Percentiles rank a stretch among this genome's conserved stretches.
phyloP scores from a whole-genome alignment of 108 stramenopile genomes.

The Nitzschia sp. region DNA sequence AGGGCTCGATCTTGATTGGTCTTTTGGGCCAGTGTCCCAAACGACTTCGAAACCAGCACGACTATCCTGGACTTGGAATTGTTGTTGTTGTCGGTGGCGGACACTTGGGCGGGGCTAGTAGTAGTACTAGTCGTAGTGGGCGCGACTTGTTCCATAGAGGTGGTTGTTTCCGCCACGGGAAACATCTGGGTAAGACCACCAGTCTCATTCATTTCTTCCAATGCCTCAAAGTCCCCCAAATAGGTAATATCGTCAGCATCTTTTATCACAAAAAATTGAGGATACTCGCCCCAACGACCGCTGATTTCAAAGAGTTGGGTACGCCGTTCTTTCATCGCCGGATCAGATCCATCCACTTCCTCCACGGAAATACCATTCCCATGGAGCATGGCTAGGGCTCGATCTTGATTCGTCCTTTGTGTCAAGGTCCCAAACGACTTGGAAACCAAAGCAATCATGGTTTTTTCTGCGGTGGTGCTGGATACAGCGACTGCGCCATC shows the following conservation, averaged over 20 bases:
- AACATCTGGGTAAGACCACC: neutral
- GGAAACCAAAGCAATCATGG: slow-evolving; percentile 19
- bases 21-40: slow-evolving; percentile 18
- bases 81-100: too few species aligned
- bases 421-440: slow-evolving; percentile 29
- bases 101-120: too few species aligned
- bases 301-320: slow-evolving; percentile 56
- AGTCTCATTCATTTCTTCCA: slow-evolving; percentile 15
- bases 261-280: slow-evolving; percentile 67
- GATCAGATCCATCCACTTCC: slow-evolving; percentile 48
- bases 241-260: slow-evolving; percentile 20
- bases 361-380: slow-evolving; percentile 22
- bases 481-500: neutral
- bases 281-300: slow-evolving; percentile 60
- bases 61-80: slow-evolving; percentile 35
- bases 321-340: slow-evolving; percentile 32
- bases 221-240: slow-evolving; percentile 21
- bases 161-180: neutral
- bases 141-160: neutral
- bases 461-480: neutral
- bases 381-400: slow-evolving; percentile 20
- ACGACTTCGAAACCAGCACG: slow-evolving; percentile 23
- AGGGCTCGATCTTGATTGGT: slow-evolving; percentile 32
- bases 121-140: neutral
- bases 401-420: slow-evolving; percentile 38